Base-by-base conservation (phyloP, 495 filamentous ascomycete species). In the Hypoxylon perforatum region DNA sequence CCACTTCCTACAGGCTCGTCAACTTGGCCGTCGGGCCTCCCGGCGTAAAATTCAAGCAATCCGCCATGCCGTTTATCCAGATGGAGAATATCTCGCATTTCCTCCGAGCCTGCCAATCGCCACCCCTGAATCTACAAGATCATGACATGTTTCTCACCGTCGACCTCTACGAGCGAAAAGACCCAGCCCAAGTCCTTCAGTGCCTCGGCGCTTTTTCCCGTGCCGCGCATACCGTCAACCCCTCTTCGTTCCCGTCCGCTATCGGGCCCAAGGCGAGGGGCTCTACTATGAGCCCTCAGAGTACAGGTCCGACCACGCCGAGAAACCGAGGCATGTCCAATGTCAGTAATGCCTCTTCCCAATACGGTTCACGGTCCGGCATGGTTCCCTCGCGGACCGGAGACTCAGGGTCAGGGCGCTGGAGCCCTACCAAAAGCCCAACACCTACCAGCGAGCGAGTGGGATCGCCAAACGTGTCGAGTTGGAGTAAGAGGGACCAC, bases 61-160 rank as follows among this genome's bases (percentile, higher is more conserved):
- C 92, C 0, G 72, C 87, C 22, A 98, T 97, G 93, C 95, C 95
- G 2, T 99, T 99, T 77, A 94, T 98, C 30, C 96, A 98, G 77
- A 98, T 97, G 95, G 95, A 99, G 75, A 98, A 99, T 70, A 97
- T 99, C 72, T 96, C 94, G 8, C 91, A 95, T 73, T 99, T 97
- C 80, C 88, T 99, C 47, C 88, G 87, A 67, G 92, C 93, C 49
- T 93, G 92, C 78, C 90, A 96, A 75, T 78, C 83, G 38, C 87
- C 91, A 23, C 95, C 96, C 3, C 82, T 99, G 30, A 91, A 88
- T 75, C 85, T 99, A 36, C 93, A 92, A 28, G 87, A 94, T 3
- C 96, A 98, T 80, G 96, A 99, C 75, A 86, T 94, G 65, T 99
- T 99, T 78, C 87, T 97, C 59, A 99, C 96, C 3, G 96, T 98